phyloP scores from a whole-genome alignment of 2,329 filamentous ascomycete species.

The Diaporthe nobilis region DNA sequence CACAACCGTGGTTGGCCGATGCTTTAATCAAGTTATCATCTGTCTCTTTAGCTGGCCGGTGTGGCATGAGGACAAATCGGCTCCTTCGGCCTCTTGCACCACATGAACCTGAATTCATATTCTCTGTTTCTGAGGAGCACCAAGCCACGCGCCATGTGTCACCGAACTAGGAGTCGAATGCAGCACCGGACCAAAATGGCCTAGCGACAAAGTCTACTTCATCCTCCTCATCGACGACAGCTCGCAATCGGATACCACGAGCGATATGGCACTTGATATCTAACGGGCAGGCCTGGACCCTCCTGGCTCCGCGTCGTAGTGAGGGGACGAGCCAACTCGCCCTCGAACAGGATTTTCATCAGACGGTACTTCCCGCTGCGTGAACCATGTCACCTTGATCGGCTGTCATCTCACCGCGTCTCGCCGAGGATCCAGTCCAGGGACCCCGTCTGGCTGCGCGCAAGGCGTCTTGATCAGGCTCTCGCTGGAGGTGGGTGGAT shows the following conservation, averaged over 20 bases:
- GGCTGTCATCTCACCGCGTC: background rate
- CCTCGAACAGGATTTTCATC: background rate
- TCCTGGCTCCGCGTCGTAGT: background rate
- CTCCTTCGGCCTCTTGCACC: background rate
- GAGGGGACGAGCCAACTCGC: slow-evolving; percentile 10
- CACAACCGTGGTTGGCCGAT: background rate
- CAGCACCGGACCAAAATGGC: slow-evolving; percentile 1
- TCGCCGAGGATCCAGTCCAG: background rate
- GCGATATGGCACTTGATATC: background rate
- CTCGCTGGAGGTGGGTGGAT: background rate
- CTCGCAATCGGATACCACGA: background rate
- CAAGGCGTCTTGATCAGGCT: background rate
- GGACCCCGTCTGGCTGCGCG: background rate
- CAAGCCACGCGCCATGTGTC: background rate
- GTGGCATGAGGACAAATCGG: background rate
- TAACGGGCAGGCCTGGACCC: background rate
- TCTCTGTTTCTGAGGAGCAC: background rate
- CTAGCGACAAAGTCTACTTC: background rate
- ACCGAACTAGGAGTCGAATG: background rate
- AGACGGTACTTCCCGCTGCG: slow-evolving; percentile 17
- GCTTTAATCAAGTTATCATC: background rate
- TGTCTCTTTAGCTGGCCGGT: background rate
- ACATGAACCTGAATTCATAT: background rate
- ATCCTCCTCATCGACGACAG: background rate
- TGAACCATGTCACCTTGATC: slow-evolving; percentile 10